Evolutionary conservation across 192 early-diverging fungal genomes (phyloP), one percentile per base, ranked within the genome.

Genomic region (Coemansia sp.): DNA sequence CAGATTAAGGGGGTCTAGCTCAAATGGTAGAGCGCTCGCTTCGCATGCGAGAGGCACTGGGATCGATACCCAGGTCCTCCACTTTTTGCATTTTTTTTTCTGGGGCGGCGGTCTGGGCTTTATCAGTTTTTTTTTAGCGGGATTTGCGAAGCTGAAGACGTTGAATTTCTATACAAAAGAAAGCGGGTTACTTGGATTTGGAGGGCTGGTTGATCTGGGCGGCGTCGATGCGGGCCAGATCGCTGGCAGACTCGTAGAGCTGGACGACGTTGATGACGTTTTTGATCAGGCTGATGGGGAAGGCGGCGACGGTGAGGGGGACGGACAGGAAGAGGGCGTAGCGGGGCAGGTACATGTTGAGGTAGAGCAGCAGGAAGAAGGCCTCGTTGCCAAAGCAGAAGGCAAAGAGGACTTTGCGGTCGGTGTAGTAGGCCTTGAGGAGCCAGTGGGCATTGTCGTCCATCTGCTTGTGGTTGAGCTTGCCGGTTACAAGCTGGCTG

Each of bases 211-310:
- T 75, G 40, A 75, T 58, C 23, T 53, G 37, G 2, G 61, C 66
- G 2, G 72, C 50, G 50, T 97, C 95, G 37, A 85, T 56, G 17
- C 65, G 66, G 2, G 88, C 95, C 43, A 97, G 80, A 14, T 77
- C 82, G 56, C 87, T 78, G 60, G 85, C 85, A 6, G 97, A 94
- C 48, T 88, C 90, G 15, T 88, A 82, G 43, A 99, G 85, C 82
- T 99, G 97, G 21, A 99, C 84, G 38, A 93, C 84, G 66, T 94
- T 99, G 71, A 96, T 84, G 40, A 88, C 72, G 78, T 99, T 92
- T 82, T 99, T 99, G 50, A 87, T 81, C 37, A 81, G 70, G 58
- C 83, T 92, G 50, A 99, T 77, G 2, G 92, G 88, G 56, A 89
- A 81, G 5, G 82, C 83, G 38, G 53, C 51, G 49, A 66, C 34